Evolutionary conservation across 2,329 filamentous ascomycete genomes (phyloP).

Genomic region (Colletotrichum lindemuthianum): DNA sequence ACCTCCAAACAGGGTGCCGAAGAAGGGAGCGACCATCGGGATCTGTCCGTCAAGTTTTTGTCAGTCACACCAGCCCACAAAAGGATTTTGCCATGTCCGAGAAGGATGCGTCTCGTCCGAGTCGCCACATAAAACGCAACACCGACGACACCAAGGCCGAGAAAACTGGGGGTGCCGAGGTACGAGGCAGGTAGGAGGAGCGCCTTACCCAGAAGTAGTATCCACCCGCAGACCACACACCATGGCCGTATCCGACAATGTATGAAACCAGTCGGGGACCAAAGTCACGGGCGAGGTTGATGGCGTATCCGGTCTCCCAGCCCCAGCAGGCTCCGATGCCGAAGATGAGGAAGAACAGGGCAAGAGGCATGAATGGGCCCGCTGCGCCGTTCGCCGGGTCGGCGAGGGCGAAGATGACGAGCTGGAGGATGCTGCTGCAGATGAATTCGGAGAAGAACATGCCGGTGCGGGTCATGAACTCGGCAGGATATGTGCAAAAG

Average conservation of each 20-base stretch:
- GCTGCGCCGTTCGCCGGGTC: slow-evolving; percentile 67
- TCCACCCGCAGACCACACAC: slow-evolving; percentile 73
- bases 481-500: slow-evolving; percentile 77
- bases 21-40: slow-evolving; percentile 77
- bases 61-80: slow-evolving; percentile 4
- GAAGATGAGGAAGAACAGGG: slow-evolving; percentile 77
- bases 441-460: slow-evolving; percentile 80
- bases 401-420: slow-evolving; percentile 76
- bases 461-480: slow-evolving; percentile 71
- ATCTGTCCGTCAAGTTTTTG: slow-evolving; percentile 55
- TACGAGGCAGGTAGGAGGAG: neutral
- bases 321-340: slow-evolving; percentile 79
- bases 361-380: slow-evolving; percentile 66
- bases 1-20: slow-evolving; percentile 71
- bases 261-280: slow-evolving; percentile 74
- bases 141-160: slow-evolving; percentile 3
- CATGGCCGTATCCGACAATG: slow-evolving; percentile 72
- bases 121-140: slow-evolving; percentile 6
- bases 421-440: slow-evolving; percentile 74
- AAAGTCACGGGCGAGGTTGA: slow-evolving; percentile 79
- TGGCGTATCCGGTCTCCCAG: slow-evolving; percentile 81
- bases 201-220: slow-evolving; percentile 77
- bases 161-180: slow-evolving; percentile 9
- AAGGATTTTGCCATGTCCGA: neutral
- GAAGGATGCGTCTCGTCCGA: neutral